Conservation (phyloP, 2,329 filamentous ascomycete species). For the Pezicula rhizophila region DNA sequence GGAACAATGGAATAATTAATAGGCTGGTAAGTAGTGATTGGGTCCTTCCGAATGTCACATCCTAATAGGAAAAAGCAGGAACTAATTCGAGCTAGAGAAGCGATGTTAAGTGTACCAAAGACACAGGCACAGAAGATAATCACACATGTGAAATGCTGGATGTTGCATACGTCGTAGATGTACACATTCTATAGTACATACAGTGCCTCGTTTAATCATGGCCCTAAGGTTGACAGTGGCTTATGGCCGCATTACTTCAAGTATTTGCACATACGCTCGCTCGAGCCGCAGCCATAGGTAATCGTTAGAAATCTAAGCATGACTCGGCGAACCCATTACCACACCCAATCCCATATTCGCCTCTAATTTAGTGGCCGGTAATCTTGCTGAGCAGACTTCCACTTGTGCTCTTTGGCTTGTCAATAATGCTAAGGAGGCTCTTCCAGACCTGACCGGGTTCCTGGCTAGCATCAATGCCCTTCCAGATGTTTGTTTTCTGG, state of each 20-base stretch:
- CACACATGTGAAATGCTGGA: constrained; percentile 14
- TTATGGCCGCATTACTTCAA: constrained; percentile 2
- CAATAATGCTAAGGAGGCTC: constrained; percentile 79
- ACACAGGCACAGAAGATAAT: constrained; percentile 4
- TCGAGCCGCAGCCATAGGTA: constrained; percentile 15
- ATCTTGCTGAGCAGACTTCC: constrained; percentile 28
- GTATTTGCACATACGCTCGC: constrained; percentile 17
- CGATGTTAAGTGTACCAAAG: background rate
- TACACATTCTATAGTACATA: constrained; percentile 17
- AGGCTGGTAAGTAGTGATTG: too few relatives aligned
- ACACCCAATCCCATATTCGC: background rate
- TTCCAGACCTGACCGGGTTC: constrained; percentile 95
- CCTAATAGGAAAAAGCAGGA: too few relatives aligned
- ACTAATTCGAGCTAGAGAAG: too few relatives aligned
- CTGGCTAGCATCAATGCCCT: constrained; percentile 89
- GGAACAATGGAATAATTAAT: too few relatives aligned
- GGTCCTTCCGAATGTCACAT: too few relatives aligned
- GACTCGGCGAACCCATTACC: constrained; percentile 11
- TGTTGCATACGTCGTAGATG: constrained; percentile 10
- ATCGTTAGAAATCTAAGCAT: constrained; percentile 24
- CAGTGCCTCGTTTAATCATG: constrained; percentile 16
- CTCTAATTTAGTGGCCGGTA: constrained; percentile 19
- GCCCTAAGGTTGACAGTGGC: constrained; percentile 19
- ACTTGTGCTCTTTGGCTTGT: constrained; percentile 41
- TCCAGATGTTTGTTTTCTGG: constrained; percentile 96